Evolutionary conservation across 129 eudicot genomes (phyloP), one percentile per base, ranked within the genome.

Genomic region (Saussurea involucrata): DNA sequence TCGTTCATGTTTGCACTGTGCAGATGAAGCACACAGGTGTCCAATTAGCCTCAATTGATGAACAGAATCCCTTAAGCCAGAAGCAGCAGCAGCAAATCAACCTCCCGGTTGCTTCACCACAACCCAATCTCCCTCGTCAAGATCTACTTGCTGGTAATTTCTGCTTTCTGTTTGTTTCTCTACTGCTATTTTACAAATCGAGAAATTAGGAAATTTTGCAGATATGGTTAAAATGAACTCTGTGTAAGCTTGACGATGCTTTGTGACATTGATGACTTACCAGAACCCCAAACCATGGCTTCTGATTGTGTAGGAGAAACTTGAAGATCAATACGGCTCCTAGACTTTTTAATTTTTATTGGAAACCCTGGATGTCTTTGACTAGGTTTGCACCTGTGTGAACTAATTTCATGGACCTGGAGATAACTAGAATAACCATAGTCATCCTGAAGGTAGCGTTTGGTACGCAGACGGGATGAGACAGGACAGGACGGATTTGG

Each of bases 41-140:
- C n/a, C 83, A 53, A 8, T 80, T 80, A 33, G 4, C 32, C 31
- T 24, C 83, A 34, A 80, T 80, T 37, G 79, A 73, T 66, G 83
- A 80, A 29, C 44, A 80, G 18, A 80, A 18, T 15, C 69, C 69
- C 4, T 29, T 80, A 73, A 66, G 12, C 74, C 78, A 57, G 25
- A 36, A 65, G 17, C 83, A 80, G 32, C 29, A 73, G 4, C 60
- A 65, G 17, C 42, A 80, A 33, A 74, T 80, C 68, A 49, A 49
- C 61, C 73, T 80, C 12, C 79, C 69, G 0, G 22, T 49, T 11
- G 24, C 55, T n/a, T 13, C 53, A 25, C 63, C 15, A 1, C 69
- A 34, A 49, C 83, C 63, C 2, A 65, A 15, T 24, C 69, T 80
- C 36, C 79, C 83, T 17, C 4, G 0, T 55, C 5, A 61, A 32